Conservation (phyloP, 164 flowering plant genomes). For the Aristolochia californica region DNA sequence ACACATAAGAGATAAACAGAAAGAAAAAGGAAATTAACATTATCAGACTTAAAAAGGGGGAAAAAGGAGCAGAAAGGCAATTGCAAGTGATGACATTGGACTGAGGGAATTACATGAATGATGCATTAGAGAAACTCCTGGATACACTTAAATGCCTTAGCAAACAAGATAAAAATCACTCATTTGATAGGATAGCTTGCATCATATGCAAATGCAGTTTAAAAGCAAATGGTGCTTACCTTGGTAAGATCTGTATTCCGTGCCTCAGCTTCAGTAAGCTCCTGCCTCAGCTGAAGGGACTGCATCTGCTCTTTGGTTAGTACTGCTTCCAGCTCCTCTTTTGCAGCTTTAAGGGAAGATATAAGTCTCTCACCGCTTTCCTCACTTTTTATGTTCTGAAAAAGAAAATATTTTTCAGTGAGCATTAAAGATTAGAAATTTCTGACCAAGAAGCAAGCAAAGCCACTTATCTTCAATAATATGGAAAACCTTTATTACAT, state of each 20-base stretch:
- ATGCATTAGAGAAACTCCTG: too few species aligned
- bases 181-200: too few species aligned
- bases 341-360: conserved; percentile 59
- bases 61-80: not conserved
- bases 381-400: conserved; percentile 41
- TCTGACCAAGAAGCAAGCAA: too few species aligned
- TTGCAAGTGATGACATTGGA: too few species aligned
- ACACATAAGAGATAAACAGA: not conserved
- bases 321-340: conserved; percentile 73
- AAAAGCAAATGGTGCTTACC: conserved; percentile 26
- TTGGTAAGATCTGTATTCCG: conserved; percentile 69
- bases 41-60: not conserved
- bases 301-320: conserved; percentile 68
- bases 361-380: conserved; percentile 39
- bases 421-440: not conserved
- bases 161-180: too few species aligned
- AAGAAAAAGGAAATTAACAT: not conserved
- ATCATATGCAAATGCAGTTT: too few species aligned
- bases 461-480: too few species aligned
- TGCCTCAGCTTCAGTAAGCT: conserved; percentile 58
- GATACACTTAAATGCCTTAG: too few species aligned
- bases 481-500: too few species aligned
- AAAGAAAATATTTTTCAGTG: not conserved
- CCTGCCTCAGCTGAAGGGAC: conserved; percentile 68
- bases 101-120: too few species aligned